phyloP scores from a whole-genome alignment of 768 basidiomycete species.

The Boletus tomentosulus region DNA sequence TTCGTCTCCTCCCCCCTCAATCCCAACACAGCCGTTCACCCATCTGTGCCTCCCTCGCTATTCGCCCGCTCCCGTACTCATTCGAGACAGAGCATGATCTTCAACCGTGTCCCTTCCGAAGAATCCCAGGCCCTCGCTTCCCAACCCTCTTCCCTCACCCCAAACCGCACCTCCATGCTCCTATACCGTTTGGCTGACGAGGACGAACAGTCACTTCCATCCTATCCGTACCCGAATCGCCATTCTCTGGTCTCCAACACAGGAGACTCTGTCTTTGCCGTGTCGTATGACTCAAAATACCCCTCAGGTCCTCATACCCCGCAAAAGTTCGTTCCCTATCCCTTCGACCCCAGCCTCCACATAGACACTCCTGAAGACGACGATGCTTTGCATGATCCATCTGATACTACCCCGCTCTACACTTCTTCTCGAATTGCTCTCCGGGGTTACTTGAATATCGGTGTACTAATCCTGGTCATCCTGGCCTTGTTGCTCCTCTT shows the following conservation, averaged over 20 bases:
- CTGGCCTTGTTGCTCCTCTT: slow-evolving; percentile 66
- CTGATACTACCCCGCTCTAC: slow-evolving; percentile 28
- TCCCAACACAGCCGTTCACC: slow-evolving; percentile 31
- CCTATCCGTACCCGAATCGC: slow-evolving; percentile 35
- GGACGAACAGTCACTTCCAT: slow-evolving; percentile 28
- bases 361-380: slow-evolving; percentile 63
- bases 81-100: slow-evolving; percentile 37
- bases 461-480: slow-evolving; percentile 61
- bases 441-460: slow-evolving; percentile 65
- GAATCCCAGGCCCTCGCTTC: slow-evolving; percentile 41
- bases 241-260: slow-evolving; percentile 50
- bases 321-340: slow-evolving; percentile 58
- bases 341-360: slow-evolving; percentile 63
- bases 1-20: slow-evolving; percentile 55
- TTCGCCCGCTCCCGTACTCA: slow-evolving; percentile 34
- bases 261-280: slow-evolving; percentile 44
- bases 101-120: slow-evolving; percentile 43
- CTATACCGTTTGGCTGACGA: slow-evolving; percentile 54
- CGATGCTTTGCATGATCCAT: slow-evolving; percentile 69
- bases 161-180: slow-evolving; percentile 56
- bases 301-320: slow-evolving; percentile 38
- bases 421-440: slow-evolving; percentile 25
- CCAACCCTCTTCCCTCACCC: slow-evolving; percentile 12
- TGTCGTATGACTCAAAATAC: slow-evolving; percentile 62
- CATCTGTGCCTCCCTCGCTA: slow-evolving; percentile 7